A percentile compares a stretch with the other conserved stretches of the same genome.
Evolutionary conservation across 176 grass and related monocot species (phyloP).

Genomic region (Carex parvula): DNA sequence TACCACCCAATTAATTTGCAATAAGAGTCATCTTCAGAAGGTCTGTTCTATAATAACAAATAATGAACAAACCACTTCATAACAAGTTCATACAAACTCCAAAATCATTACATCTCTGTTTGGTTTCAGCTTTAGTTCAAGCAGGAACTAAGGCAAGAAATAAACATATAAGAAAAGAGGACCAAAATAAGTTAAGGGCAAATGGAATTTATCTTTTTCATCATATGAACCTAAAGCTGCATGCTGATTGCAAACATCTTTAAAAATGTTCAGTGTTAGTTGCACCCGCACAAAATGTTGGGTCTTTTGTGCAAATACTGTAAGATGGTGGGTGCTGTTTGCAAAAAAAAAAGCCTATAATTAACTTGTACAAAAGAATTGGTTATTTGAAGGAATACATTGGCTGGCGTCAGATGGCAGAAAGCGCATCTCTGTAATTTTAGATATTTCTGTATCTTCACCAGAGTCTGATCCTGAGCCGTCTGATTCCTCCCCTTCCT

Average conservation of each 20-base stretch:
- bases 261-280: background rate
- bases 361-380: background rate
- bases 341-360: background rate
- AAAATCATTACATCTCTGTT: background rate
- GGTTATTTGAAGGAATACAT: slow-evolving; percentile 55
- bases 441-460: slow-evolving; percentile 51
- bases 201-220: background rate
- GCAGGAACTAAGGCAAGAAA: background rate
- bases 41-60: background rate
- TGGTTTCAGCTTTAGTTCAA: background rate
- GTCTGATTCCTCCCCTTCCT: slow-evolving; percentile 29
- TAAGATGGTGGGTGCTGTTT: background rate
- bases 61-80: background rate
- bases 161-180: background rate
- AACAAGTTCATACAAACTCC: background rate
- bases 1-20: background rate
- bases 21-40: background rate
- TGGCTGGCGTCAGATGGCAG: slow-evolving; percentile 61
- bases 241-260: background rate
- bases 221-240: background rate
- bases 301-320: background rate
- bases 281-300: background rate
- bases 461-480: slow-evolving; percentile 40
- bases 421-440: slow-evolving; percentile 71
- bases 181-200: background rate